phyloP scores from a whole-genome alignment of 2,329 filamentous ascomycete genomes.

The Claviceps humidiphila region DNA sequence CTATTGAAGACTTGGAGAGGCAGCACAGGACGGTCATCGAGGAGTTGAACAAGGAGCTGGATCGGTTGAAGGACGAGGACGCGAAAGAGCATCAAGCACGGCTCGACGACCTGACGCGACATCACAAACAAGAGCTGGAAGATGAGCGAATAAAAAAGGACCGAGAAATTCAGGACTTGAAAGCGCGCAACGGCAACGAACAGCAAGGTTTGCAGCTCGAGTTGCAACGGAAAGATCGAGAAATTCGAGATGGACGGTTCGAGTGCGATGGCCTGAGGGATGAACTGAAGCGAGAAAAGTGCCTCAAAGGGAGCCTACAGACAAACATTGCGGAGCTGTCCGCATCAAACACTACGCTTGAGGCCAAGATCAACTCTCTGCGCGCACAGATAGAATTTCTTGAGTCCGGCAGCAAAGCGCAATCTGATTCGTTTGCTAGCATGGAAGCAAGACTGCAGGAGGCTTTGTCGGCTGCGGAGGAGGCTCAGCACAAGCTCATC shows the following conservation, averaged over 20 bases:
- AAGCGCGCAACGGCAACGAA: conserved; percentile 36
- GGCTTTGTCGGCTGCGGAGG: conserved; percentile 54
- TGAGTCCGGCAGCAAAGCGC: conserved; percentile 78
- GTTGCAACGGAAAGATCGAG: conserved; percentile 39
- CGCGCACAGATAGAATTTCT: conserved; percentile 77
- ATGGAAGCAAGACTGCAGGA: conserved; percentile 73
- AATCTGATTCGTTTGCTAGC: conserved; percentile 71
- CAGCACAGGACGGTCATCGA: conserved; percentile 21
- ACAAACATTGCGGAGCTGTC: conserved; percentile 44
- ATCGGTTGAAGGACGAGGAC: conserved; percentile 27
- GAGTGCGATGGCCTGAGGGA: conserved; percentile 30
- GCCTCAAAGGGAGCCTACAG: conserved; percentile 40
- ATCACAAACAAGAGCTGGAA: conserved; percentile 50
- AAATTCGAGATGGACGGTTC: conserved; percentile 35
- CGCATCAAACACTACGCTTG: conserved; percentile 51
- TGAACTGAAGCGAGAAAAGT: conserved; percentile 50
- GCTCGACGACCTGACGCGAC: conserved; percentile 48
- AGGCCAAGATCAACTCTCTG: conserved; percentile 62
- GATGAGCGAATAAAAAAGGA: conserved; percentile 45
- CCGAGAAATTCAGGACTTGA: conserved; percentile 54
- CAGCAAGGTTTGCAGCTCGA: conserved; percentile 36
- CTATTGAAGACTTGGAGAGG: conserved; percentile 21
- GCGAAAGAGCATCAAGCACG: conserved; percentile 54
- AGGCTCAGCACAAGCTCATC: conserved; percentile 68
- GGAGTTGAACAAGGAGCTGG: conserved; percentile 31